Evolutionary conservation across 495 filamentous ascomycete species (phyloP).

Genomic region (Podospora pseudopauciseta): DNA sequence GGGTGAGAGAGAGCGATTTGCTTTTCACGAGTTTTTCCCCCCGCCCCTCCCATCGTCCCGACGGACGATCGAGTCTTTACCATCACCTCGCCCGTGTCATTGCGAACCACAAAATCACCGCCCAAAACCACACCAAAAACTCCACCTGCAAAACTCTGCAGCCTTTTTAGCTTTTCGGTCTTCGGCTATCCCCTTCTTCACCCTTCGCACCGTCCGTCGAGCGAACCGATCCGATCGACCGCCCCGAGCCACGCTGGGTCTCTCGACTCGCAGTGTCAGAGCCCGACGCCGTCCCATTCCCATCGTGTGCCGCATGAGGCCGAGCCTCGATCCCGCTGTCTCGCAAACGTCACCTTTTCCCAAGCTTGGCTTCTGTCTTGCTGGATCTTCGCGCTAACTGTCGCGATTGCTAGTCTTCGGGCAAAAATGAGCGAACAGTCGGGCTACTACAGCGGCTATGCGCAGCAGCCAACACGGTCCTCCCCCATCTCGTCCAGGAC

Average conservation of each 20-base stretch:
- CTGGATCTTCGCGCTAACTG: slow-evolving; percentile 23
- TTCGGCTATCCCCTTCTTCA: neutral
- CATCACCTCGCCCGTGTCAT: neutral
- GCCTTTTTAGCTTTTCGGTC: neutral
- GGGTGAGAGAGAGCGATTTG: neutral
- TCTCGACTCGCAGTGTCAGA: neutral
- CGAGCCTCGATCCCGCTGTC: neutral
- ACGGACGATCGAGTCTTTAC: neutral
- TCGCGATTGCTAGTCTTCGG: slow-evolving; percentile 17
- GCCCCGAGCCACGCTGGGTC: neutral
- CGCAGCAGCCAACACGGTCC: slow-evolving; percentile 34
- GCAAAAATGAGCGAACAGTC: slow-evolving; percentile 34
- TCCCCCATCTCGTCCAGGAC: slow-evolving; percentile 44
- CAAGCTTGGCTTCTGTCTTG: slow-evolving; percentile 14
- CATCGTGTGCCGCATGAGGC: neutral
- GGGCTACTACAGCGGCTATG: slow-evolving; percentile 30
- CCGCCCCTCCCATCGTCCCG: neutral
- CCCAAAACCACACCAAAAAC: neutral
- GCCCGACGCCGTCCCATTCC: neutral
- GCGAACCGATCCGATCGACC: neutral
- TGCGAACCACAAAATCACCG: neutral
- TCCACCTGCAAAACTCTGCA: neutral
- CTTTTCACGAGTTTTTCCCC: neutral
- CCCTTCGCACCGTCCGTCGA: neutral
- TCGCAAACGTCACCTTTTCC: neutral